Base-by-base conservation (phyloP, 805 yeast genomes). In the Martiniozyma abietophila region DNA sequence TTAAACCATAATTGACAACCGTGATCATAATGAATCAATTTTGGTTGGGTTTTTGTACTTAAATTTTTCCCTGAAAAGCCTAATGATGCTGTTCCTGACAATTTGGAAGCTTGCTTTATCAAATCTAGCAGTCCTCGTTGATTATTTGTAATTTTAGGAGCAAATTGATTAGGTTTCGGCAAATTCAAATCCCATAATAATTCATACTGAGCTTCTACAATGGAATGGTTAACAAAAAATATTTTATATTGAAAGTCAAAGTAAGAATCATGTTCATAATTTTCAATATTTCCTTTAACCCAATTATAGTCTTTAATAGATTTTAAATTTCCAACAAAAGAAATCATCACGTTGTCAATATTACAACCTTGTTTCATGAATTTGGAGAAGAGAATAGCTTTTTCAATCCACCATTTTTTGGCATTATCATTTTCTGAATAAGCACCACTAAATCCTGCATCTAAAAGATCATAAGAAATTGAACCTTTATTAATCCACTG, bases 1-100 rank as follows among this genome's bases (percentile, higher is more conserved):
- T 69, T 65, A 5, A 57, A 47, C 85, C 85, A 79, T 26, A 73
- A 39, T 36, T 77, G 77, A 40, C 59, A 59, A 5, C 49, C 45
- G 0, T 48, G 35, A 18, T 63, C 58, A 32, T 50, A 49, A 15
- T 53, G 50, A 1, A 63, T 37, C 8, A 73, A 47, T 9, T 44
- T 44, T 0, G 80, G 78, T 1, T 41, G 30, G 0, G 49, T 38
- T 0, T 44, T 35, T 2, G 46, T 34, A 28, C 50, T 45, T 0
- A 49, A 44, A 4, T 50, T 52, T 36, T 57, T 58, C 2, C 64
- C 46, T 1, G 57, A 44, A 27, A 51, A 62, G 9, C 58, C 52
- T 9, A 64, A 39, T 0, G 64, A 40, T 1, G 65, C 51, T 5
- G 36, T 35, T 2, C 48, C 40, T 0, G 69, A 56, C 15, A 42